phyloP scores from a whole-genome alignment of 345 rosid species.

The Lepidium sativum region DNA sequence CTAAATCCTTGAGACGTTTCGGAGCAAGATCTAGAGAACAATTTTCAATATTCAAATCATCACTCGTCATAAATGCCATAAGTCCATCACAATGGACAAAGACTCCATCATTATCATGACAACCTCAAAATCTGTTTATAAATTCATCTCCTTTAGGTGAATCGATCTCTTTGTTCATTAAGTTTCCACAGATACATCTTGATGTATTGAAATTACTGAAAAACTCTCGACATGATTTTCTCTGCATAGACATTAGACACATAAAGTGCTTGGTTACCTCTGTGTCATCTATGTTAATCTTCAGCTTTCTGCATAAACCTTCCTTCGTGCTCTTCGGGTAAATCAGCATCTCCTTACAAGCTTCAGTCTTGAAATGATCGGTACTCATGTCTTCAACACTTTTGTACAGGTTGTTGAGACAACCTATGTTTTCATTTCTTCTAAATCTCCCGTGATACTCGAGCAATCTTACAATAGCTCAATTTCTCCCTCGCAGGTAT shows the following conservation, averaged over 20 bases:
- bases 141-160: neutral
- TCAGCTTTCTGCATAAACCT: neutral
- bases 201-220: conserved; percentile 4
- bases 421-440: neutral
- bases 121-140: neutral
- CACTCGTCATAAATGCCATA: neutral
- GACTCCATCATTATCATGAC: neutral
- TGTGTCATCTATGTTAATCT: neutral
- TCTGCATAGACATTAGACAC: neutral
- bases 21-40: neutral
- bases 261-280: neutral
- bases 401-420: conserved; percentile 12
- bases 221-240: neutral
- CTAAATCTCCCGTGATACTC: neutral
- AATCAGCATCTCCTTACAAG: conserved; percentile 16
- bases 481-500: no score
- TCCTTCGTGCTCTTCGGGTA: conserved; percentile 2
- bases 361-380: neutral
- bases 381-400: neutral
- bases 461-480: conserved; percentile 3
- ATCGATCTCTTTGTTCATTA: neutral
- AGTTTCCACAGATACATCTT: conserved; percentile 3
- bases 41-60: neutral
- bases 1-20: neutral
- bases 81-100: conserved; percentile 9